Percentiles rank a stretch among this genome's conserved stretches.
phyloP scores from a whole-genome alignment of 495 filamentous ascomycete genomes.

The Penicillium ochrochloron region DNA sequence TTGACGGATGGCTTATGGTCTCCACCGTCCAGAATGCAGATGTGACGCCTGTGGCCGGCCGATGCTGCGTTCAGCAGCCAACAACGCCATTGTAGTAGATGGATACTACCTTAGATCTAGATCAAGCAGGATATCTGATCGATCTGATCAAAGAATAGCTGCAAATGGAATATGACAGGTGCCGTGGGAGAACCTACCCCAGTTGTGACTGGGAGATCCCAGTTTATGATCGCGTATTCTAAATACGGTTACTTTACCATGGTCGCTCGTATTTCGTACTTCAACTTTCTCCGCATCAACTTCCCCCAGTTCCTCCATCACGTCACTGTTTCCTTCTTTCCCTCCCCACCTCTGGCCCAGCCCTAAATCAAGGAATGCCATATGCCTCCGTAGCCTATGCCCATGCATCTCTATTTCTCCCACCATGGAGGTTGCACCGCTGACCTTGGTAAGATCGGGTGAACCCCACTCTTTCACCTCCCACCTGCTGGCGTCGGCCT shows the following conservation, averaged over 20 bases:
- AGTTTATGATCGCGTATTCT: neutral
- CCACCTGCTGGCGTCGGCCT: conserved; percentile 6
- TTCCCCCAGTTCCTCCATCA: conserved; percentile 1
- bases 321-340: conserved; percentile 15
- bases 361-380: conserved; percentile 8
- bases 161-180: conserved; percentile 6
- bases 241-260: too few species aligned
- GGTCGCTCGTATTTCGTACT: neutral
- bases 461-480: neutral
- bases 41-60: conserved; percentile 21
- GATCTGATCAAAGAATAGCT: neutral
- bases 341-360: neutral
- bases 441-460: conserved; percentile 55
- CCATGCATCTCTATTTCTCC: conserved; percentile 1
- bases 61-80: conserved; percentile 17
- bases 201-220: neutral
- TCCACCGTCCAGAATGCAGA: conserved; percentile 29
- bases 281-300: conserved; percentile 6
- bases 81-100: conserved; percentile 7
- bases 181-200: neutral
- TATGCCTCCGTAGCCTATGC: neutral
- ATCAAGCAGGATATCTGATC: neutral
- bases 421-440: conserved; percentile 63
- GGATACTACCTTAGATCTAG: neutral
- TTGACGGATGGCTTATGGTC: conserved; percentile 9